Evolutionary conservation across 805 yeast genomes (phyloP).

Genomic region (Myxozyma melibiosi): DNA sequence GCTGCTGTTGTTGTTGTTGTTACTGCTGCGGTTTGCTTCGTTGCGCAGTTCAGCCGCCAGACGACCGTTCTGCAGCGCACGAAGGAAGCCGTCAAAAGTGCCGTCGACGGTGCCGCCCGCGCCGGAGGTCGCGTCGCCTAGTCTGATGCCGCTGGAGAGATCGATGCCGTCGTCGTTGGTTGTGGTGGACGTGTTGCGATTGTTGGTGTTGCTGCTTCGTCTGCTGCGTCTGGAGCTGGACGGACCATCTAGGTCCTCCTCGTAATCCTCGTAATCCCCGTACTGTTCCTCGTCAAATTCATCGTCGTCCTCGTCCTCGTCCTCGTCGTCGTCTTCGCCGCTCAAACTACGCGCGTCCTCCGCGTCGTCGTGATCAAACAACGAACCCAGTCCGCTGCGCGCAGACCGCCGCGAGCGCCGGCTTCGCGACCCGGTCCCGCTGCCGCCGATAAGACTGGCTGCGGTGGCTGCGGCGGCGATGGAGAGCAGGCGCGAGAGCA

Average conservation of each 20-base stretch:
- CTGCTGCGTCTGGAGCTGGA: too few species aligned
- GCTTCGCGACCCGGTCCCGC: slow-evolving; percentile 1
- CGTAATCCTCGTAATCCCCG: too few species aligned
- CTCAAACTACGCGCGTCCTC: too few species aligned
- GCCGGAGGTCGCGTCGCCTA: slow-evolving; percentile 4
- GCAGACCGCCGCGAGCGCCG: slow-evolving; percentile 2
- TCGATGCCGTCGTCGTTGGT: not conserved
- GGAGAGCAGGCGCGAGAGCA: slow-evolving; percentile 49
- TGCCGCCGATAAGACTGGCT: slow-evolving; percentile 43
- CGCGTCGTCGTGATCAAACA: too few species aligned
- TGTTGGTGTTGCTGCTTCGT: too few species aligned
- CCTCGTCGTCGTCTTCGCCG: not conserved
- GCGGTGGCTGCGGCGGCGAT: slow-evolving; percentile 53
- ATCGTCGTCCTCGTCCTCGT: not conserved
- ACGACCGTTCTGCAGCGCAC: slow-evolving; percentile 47
- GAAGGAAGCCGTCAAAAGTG: slow-evolving; percentile 51
- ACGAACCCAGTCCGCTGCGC: not conserved
- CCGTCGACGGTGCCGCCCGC: slow-evolving; percentile 41
- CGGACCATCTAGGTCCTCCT: too few species aligned
- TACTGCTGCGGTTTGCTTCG: slow-evolving; percentile 28
- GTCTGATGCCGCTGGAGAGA: not conserved
- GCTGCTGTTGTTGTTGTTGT: slow-evolving; percentile 4
- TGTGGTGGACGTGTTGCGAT: too few species aligned
- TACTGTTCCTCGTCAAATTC: not conserved
- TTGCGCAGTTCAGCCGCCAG: slow-evolving; percentile 46